A percentile compares a stretch with the other conserved stretches of the same genome.
phyloP scores from a whole-genome alignment of 139 green algal species.

The Chlamydomonas schloesseri region DNA sequence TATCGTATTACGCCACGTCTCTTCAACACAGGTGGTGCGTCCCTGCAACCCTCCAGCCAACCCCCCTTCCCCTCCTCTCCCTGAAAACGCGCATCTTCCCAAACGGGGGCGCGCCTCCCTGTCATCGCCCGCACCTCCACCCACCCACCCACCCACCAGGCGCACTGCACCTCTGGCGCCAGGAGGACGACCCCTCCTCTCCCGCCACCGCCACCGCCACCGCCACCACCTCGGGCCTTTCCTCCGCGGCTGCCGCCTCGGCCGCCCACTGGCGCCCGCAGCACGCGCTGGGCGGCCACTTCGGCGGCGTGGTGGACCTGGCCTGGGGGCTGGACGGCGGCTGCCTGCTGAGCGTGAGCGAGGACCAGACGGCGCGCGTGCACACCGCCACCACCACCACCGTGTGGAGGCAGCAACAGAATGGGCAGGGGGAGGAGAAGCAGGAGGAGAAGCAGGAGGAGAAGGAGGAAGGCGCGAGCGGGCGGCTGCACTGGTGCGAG shows the following conservation, averaged over 20 bases:
- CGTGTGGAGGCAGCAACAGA: neutral
- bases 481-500: constrained; percentile 86
- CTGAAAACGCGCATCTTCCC: too few species aligned
- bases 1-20: too few species aligned
- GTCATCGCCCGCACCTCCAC: neutral
- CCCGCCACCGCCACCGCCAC: neutral
- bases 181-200: too few species aligned
- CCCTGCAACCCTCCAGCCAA: too few species aligned
- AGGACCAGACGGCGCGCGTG: constrained; percentile 89
- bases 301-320: constrained; percentile 80
- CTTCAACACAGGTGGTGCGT: too few species aligned
- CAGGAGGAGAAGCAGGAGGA: neutral
- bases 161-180: constrained; percentile 91
- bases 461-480: neutral
- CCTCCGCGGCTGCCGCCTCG: too few species aligned
- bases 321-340: constrained; percentile 78
- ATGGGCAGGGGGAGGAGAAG: neutral
- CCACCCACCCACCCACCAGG: constrained; percentile 60
- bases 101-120: too few species aligned
- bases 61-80: too few species aligned
- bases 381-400: constrained; percentile 46
- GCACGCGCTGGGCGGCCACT: constrained; percentile 87
- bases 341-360: constrained; percentile 78
- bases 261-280: constrained; percentile 71
- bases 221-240: neutral